Percentiles rank a stretch among this genome's conserved stretches.
phyloP scores from a whole-genome alignment of 345 rosid genomes.

The Populus tremula region DNA sequence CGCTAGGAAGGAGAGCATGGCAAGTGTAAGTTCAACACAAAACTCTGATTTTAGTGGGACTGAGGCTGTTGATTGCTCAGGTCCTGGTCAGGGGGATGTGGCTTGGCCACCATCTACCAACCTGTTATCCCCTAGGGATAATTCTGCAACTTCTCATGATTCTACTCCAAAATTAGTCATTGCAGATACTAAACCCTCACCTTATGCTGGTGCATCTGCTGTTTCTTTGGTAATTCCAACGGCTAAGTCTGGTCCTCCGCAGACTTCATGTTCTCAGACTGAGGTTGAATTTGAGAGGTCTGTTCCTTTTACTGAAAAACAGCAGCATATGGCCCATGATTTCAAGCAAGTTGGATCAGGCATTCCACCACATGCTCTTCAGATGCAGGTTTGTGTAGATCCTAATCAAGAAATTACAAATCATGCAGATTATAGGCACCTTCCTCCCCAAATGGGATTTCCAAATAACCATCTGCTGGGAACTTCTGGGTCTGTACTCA shows the following conservation, averaged over 20 bases:
- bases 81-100: slow-evolving; percentile 39
- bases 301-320: slow-evolving; percentile 26
- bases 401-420: slow-evolving; percentile 37
- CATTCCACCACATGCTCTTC: slow-evolving; percentile 25
- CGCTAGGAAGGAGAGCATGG: slow-evolving; percentile 55
- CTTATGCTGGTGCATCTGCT: slow-evolving; percentile 38
- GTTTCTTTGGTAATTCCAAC: slow-evolving; percentile 37
- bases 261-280: slow-evolving; percentile 30
- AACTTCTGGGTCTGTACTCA: slow-evolving; percentile 27
- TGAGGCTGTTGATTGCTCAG: slow-evolving; percentile 43
- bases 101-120: slow-evolving; percentile 31
- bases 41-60: slow-evolving; percentile 59
- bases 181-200: slow-evolving; percentile 33
- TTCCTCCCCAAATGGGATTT: slow-evolving; percentile 45
- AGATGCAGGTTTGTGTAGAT: slow-evolving; percentile 40
- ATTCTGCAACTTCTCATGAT: slow-evolving; percentile 30
- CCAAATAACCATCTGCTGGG: slow-evolving; percentile 40
- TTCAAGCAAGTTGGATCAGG: slow-evolving; percentile 33
- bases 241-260: slow-evolving; percentile 36
- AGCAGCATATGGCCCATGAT: slow-evolving; percentile 43
- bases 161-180: slow-evolving; percentile 25
- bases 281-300: slow-evolving; percentile 46
- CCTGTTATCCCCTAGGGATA: slow-evolving; percentile 36
- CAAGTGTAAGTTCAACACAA: slow-evolving; percentile 62
- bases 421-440: slow-evolving; percentile 33